Evolutionary conservation across 805 yeast genomes (phyloP), one percentile per base, ranked within the genome.

Genomic region (Yamadazyma ubonensis): DNA sequence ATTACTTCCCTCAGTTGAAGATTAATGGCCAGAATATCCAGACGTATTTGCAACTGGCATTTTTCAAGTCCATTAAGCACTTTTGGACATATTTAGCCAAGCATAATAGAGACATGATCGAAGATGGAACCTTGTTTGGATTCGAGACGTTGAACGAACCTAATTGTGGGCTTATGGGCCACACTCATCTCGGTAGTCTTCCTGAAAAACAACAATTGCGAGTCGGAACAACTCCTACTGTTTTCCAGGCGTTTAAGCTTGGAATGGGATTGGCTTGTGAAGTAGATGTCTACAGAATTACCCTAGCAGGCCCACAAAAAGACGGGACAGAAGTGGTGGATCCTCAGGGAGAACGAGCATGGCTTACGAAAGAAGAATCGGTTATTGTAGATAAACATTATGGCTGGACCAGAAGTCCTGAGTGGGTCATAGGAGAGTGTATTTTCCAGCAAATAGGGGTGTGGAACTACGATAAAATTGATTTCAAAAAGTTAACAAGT

Each of bases 91-190:
- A 54, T 1, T 50, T 68, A 3, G 50, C 48, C 21, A 37, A 46
- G n/a, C 31, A 35, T 16, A 42, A 65, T 15, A 65, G 67, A 0
- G 57, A 58, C 12, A 59, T 69, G 67, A 42, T 69, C 14, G 50
- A 51, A 22, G 53, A 60, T 35, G 80, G 75, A 22, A 71, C 74
- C n/a, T 59, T 86, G 2, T 46, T 85, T n/a, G 97, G 96, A 2
- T 69, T 86, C 41, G 97, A 90, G 61, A 73, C 85, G 36, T 58
- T 90, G 65, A 90, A 90, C 57, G 97, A 90, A 58, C 96, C 96
- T 5, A 83, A 78, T 51, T 57, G 69, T 37, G 97, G 97, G 0
- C 73, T 81, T 38, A 71, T 83, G 29, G 95, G 93, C 0, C 71
- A 73, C 35, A 61, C 63, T 3, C 72, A 86, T 54, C 59, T 90